Base-by-base conservation (phyloP, 768 basidiomycete species). In the Boletus pseudo-olivaceus region DNA sequence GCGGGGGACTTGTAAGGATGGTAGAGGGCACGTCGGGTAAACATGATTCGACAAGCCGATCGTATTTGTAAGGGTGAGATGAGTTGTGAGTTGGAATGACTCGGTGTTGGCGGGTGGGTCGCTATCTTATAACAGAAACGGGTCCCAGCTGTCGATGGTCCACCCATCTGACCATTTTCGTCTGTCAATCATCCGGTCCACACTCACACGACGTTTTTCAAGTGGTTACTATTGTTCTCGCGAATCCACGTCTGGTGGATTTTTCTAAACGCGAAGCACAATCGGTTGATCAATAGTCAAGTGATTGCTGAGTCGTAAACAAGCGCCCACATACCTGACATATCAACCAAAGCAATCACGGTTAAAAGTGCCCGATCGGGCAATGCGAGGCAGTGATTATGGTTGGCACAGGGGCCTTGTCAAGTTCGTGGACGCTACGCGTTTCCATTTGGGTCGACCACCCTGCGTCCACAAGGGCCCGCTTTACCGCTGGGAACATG, bases 81-180 rank as follows among this genome's bases (percentile, higher is more conserved):
- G 4, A 14, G 6, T 6, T 7, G 42, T 15, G 20, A n/a, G 49
- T 32, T 30, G 30, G 34, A 37, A 12, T 26, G 41, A 58, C 54
- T 48, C 11, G 59, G 23, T 15, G 44, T 19, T 47, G 8, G n/a
- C 11, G 15, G 46, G 38, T 29, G 43, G 47, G 38, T 38, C 40
- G 26, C 40, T 2, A 15, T 55, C 47, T 68, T 67, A 67, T 67
- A 68, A 38, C n/a, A 2, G 38, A 20, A 20, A 33, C 19, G 44
- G 40, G 17, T n/a, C 30, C 38, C 32, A 56, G 32, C 37, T 15
- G 32, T 46, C 40, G 30, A 17, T 45, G 23, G 44, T 40, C 41
- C 47, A 54, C 59, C 40, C 10, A 10, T 5, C 9, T 15, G 33
- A 29, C 58, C 67, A 35, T 40, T 52, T 62, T 34, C 12, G 59